Percentiles rank a stretch among this genome's conserved stretches.
phyloP scores from a whole-genome alignment of 1,139 yeast species.

The Scheffersomyces insectosa region DNA sequence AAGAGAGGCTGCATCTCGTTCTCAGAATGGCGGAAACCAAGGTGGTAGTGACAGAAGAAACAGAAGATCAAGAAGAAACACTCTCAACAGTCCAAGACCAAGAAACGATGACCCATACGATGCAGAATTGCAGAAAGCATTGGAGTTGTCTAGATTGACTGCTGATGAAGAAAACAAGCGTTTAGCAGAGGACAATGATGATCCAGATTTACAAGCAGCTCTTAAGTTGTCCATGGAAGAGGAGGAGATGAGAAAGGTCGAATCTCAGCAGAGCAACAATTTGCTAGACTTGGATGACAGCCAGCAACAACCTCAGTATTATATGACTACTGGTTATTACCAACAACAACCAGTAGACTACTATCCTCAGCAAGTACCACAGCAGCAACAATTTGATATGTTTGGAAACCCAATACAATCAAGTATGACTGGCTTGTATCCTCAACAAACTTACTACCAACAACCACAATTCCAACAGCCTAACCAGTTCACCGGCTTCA shows the following conservation, averaged over 20 bases:
- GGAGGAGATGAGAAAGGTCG: conserved; percentile 69
- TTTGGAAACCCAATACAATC: conserved; percentile 76
- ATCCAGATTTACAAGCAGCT: conserved; percentile 79
- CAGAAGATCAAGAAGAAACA: conserved; percentile 22
- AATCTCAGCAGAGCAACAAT: conserved; percentile 49
- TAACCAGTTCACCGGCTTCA: conserved; percentile 14
- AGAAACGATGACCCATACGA: conserved; percentile 53
- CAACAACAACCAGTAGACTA: conserved; percentile 29
- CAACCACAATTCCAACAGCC: conserved; percentile 8
- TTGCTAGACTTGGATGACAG: conserved; percentile 56
- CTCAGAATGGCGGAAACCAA: conserved; percentile 10
- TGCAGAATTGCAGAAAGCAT: conserved; percentile 79
- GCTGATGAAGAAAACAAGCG: conserved; percentile 71
- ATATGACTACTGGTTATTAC: conserved; percentile 32
- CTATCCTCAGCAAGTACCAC: conserved; percentile 11
- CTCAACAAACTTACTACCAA: conserved; percentile 9
- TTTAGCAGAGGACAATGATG: conserved; percentile 45
- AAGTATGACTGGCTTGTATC: conserved; percentile 54
- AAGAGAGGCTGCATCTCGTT: conserved; percentile 46
- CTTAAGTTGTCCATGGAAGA: conserved; percentile 84
- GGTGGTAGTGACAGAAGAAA: conserved; percentile 20
- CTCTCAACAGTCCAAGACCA: conserved; percentile 9
- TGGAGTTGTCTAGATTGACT: conserved; percentile 78
- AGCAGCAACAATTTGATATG: conserved; percentile 55
- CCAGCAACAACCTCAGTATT: conserved; percentile 24